phyloP scores from a whole-genome alignment of 805 yeast species.

The Ogataea methanolica region DNA sequence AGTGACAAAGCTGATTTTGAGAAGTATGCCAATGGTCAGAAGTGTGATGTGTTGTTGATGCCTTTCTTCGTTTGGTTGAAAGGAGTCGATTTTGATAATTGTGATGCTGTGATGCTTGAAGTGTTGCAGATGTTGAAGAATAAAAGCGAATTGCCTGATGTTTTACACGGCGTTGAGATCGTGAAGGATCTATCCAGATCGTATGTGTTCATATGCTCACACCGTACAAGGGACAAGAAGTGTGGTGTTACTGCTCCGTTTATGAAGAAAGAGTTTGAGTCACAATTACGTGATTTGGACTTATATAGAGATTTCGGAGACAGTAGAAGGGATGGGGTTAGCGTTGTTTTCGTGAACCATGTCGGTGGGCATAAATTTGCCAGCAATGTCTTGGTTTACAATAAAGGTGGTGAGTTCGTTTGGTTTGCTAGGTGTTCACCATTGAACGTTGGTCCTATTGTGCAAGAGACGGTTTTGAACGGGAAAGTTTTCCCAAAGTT shows the following conservation, averaged over 20 bases:
- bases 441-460: constrained; percentile 62
- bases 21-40: constrained; percentile 36
- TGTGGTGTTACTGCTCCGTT: constrained; percentile 95
- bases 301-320: constrained; percentile 76
- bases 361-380: constrained; percentile 96
- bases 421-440: constrained; percentile 91
- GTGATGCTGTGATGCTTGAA: constrained; percentile 37
- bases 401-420: constrained; percentile 66
- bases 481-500: constrained; percentile 68
- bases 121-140: constrained; percentile 37
- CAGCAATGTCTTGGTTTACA: constrained; percentile 79
- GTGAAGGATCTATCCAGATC: constrained; percentile 37
- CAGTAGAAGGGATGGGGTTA: constrained; percentile 67
- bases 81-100: constrained; percentile 41
- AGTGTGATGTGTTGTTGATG: constrained; percentile 59
- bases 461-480: constrained; percentile 68
- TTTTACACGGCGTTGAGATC: constrained; percentile 22
- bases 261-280: constrained; percentile 74
- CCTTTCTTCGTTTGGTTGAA: constrained; percentile 74
- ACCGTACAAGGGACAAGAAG: constrained; percentile 82
- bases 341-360: constrained; percentile 71
- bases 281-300: constrained; percentile 64
- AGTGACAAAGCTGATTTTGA: constrained; percentile 31
- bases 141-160: constrained; percentile 14
- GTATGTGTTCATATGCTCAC: constrained; percentile 79